Base-by-base conservation (phyloP, 768 basidiomycete genomes). In the Auriculariales sp. region DNA sequence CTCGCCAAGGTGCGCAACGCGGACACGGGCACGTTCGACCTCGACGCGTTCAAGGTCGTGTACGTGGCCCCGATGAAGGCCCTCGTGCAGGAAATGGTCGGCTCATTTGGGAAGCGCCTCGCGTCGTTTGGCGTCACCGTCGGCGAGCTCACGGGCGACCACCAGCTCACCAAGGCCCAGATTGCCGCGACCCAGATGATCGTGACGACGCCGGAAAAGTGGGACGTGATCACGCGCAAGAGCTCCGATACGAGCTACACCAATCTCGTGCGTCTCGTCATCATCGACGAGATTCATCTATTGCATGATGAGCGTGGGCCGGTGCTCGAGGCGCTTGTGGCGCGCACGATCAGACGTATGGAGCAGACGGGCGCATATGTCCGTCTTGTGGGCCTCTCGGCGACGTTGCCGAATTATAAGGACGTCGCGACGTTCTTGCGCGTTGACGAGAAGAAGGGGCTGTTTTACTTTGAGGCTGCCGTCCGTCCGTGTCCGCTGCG, bases 31-130 rank as follows among this genome's bases (percentile, higher is more conserved):
- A 64, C 66, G 9, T 86, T 95, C 59, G 87, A 91, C 59, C 73
- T 92, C 29, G 82, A 87, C 53, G 69, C 84, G 0, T 95, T 98
- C 78, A 99, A 99, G 68, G 85, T 95, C 49, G 80, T 99, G 56
- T 99, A 98, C 62, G 79, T 99, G 47, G 94, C 95, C 0, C 95
- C 94, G 3, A 99, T 99, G 95, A 99, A 99, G 64, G 95, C 94
- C 3, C 77, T 99, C 51, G 94, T 99, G 0, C 94, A 98, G 61
- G 95, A 99, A 65, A 92, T 94, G 83, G 95, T 98, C 52, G 88
- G 90, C 55, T 94, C 93, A 62, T 99, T 99, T 60, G 73, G 74
- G 29, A 68, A 77, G 6, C 83, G 94, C 3, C 78, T 99, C 39
- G 64, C 64, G 1, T 63, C 70, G 0, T 81, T 72, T 58, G 86